These are phyloP conservation scores for Corylus americana DNA, from an alignment of 306 rosid species.

Conservation along the genomic window DNA sequence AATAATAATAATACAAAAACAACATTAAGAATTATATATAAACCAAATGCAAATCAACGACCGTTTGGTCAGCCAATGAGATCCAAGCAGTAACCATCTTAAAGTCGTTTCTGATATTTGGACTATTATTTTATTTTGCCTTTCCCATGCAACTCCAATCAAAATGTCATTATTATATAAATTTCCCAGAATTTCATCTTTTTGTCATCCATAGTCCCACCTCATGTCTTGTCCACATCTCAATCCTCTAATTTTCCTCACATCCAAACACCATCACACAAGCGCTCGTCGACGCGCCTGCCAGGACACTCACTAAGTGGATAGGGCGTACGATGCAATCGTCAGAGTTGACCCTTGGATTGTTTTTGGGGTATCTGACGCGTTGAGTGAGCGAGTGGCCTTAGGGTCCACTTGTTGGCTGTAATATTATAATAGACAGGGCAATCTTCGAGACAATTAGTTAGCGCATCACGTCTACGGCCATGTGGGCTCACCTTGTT, in stretches of 20 bases:
- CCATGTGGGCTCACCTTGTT: not conserved
- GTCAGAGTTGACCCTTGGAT: not conserved
- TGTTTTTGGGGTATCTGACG: not conserved
- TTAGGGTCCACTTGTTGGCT: too few relatives aligned
- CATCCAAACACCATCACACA: not conserved
- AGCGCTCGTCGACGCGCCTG: not conserved
- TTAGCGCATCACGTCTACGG: constrained; percentile 30
- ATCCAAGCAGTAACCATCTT: not conserved
- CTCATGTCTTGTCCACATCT: not conserved
- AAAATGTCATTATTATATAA: not conserved
- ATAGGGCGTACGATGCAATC: not conserved
- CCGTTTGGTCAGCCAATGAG: constrained; percentile 2
- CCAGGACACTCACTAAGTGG: not conserved
- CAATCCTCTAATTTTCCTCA: not conserved
- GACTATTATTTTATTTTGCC: not conserved
- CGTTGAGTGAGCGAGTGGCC: not conserved
- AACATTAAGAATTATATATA: too few relatives aligned
- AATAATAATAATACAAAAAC: too few relatives aligned
- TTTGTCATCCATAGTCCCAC: not conserved
- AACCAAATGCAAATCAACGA: not conserved
- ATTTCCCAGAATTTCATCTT: constrained; percentile 12
- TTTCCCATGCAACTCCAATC: not conserved
- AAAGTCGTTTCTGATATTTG: not conserved
- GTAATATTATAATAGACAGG: not conserved
- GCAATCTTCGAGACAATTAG: not conserved